phyloP scores from a whole-genome alignment of 2,329 filamentous ascomycete genomes.

The Ceratocystis cacaofunesta region DNA sequence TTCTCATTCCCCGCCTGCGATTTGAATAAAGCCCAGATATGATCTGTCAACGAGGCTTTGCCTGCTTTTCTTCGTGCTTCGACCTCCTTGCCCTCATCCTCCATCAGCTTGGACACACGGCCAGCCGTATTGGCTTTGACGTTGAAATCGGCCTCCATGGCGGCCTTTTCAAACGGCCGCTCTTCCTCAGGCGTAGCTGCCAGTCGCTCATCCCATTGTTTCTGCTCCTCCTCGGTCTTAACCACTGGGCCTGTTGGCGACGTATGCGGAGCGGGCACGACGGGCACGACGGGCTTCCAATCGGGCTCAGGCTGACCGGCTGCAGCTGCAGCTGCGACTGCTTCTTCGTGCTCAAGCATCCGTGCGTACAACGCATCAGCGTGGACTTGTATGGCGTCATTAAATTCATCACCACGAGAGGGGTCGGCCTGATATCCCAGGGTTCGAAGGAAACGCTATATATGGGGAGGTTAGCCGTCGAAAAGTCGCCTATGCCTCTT shows the following conservation, averaged over 20 bases:
- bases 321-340: constrained; percentile 53
- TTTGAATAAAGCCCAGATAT: constrained; percentile 24
- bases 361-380: constrained; percentile 80
- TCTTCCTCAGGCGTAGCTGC: constrained; percentile 44
- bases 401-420: constrained; percentile 48
- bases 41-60: constrained; percentile 31
- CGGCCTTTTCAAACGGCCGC: constrained; percentile 46
- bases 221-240: constrained; percentile 27
- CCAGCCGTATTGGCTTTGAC: constrained; percentile 45
- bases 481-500: background rate
- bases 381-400: constrained; percentile 90
- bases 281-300: constrained; percentile 42
- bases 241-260: constrained; percentile 18
- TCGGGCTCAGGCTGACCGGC: constrained; percentile 43
- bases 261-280: constrained; percentile 6
- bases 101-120: constrained; percentile 39
- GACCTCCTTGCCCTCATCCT: constrained; percentile 39
- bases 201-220: constrained; percentile 40
- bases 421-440: constrained; percentile 66
- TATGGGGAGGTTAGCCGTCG: background rate
- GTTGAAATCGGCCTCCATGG: constrained; percentile 46
- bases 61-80: constrained; percentile 43
- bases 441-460: constrained; percentile 71
- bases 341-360: constrained; percentile 68
- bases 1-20: background rate